Evolutionary conservation across 257 asterid species (phyloP).

Genomic region (Nicotiana otophora): DNA sequence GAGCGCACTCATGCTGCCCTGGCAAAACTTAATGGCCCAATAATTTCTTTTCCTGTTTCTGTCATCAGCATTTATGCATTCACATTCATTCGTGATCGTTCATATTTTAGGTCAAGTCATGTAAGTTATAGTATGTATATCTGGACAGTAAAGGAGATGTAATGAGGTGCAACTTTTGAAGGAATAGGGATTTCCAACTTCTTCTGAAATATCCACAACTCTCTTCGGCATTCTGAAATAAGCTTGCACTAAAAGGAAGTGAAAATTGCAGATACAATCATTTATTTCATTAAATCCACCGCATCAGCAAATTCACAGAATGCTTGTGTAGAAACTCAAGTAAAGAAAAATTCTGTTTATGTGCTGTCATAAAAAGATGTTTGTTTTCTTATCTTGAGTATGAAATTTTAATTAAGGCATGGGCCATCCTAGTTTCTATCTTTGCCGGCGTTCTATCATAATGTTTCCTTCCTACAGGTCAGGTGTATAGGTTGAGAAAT

Average conservation of each 20-base stretch:
- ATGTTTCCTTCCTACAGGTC: conserved; percentile 44
- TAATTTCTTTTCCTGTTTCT: background rate
- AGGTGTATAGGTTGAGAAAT: conserved; percentile 66
- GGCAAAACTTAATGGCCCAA: background rate
- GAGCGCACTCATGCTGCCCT: background rate
- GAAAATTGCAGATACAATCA: background rate
- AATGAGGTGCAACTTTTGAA: background rate
- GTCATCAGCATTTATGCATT: background rate
- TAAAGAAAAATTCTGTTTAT: background rate
- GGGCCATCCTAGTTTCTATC: background rate
- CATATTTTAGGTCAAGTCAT: background rate
- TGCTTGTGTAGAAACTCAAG: background rate
- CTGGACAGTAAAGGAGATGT: background rate
- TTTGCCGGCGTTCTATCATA: background rate
- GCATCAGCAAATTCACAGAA: background rate
- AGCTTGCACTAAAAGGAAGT: background rate
- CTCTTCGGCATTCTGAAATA: background rate
- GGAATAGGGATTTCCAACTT: background rate
- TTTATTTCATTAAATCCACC: background rate
- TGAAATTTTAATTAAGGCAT: background rate
- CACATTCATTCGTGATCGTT: background rate
- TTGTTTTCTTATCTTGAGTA: background rate
- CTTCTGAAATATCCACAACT: background rate
- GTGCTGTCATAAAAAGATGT: background rate
- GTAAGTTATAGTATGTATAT: background rate